Conservation (phyloP, 2,329 filamentous ascomycete genomes). For the Ilyonectria destructans region DNA sequence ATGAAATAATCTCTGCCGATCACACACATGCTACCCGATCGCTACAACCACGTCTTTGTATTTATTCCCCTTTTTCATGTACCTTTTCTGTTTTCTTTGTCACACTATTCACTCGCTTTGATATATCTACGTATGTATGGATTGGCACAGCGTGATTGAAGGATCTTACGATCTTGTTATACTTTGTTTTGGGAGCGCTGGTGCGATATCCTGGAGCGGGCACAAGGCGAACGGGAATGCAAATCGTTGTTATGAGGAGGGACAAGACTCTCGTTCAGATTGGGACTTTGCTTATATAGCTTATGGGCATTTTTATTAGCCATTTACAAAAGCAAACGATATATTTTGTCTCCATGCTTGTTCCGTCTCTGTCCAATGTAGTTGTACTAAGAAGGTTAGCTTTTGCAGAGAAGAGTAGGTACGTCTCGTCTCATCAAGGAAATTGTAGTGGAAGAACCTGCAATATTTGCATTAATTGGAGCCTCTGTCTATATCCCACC, state of each 20-base stretch:
- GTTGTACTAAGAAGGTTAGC: not conserved
- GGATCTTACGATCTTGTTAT: constrained; percentile 11
- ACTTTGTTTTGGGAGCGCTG: constrained; percentile 35
- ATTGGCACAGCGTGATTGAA: constrained; percentile 35
- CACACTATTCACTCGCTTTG: constrained; percentile 36
- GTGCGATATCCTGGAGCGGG: constrained; percentile 32
- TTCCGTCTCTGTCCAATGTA: not conserved
- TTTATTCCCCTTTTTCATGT: constrained; percentile 18
- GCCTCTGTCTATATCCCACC: constrained; percentile 33
- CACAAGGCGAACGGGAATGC: constrained; percentile 30
- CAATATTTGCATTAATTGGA: constrained; percentile 46
- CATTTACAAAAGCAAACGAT: constrained; percentile 1
- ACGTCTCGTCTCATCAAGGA: no score
- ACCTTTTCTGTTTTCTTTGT: constrained; percentile 33
- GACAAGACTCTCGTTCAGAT: constrained; percentile 17
- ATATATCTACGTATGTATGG: constrained; percentile 34
- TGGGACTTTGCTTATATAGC: not conserved
- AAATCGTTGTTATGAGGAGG: constrained; percentile 12
- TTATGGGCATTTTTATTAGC: not conserved
- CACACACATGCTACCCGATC: constrained; percentile 40
- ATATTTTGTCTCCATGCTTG: no score
- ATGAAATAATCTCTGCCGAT: constrained; percentile 27
- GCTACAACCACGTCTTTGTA: constrained; percentile 31
- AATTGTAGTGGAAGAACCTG: constrained; percentile 4
- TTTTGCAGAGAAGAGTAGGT: not conserved